These are phyloP conservation scores for Spathaspora hagerdaliae DNA, from an alignment of 805 yeast genomes.

Conservation along the genomic window DNA sequence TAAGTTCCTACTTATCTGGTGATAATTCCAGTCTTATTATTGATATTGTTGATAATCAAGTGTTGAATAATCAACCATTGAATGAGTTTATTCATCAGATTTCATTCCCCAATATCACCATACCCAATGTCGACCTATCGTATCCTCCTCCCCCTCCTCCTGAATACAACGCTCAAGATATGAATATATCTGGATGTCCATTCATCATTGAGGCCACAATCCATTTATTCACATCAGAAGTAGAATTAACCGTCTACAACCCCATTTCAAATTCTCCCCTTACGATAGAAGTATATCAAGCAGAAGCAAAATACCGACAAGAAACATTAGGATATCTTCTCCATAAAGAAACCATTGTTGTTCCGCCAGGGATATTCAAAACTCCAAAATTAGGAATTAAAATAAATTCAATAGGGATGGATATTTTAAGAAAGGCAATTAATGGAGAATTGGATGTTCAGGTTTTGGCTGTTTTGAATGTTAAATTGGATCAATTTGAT, in stretches of 20 bases:
- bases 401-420: slow-evolving; percentile 42
- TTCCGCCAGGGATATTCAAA: slow-evolving; percentile 51
- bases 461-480: slow-evolving; percentile 40
- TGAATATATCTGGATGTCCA: slow-evolving; percentile 16
- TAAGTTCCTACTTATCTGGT: slow-evolving; percentile 17
- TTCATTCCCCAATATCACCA: slow-evolving; percentile 16
- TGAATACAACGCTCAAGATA: slow-evolving; percentile 4
- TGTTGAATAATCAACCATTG: slow-evolving; percentile 11
- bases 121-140: slow-evolving; percentile 22
- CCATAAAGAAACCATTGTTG: slow-evolving; percentile 33
- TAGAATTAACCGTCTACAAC: slow-evolving; percentile 51
- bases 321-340: slow-evolving; percentile 43
- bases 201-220: slow-evolving; percentile 49
- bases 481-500: slow-evolving; percentile 36
- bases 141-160: slow-evolving; percentile 14
- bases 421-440: slow-evolving; percentile 45
- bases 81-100: slow-evolving; percentile 13
- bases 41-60: slow-evolving; percentile 21
- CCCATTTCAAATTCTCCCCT: slow-evolving; percentile 49
- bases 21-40: slow-evolving; percentile 14
- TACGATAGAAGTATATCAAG: slow-evolving; percentile 38
- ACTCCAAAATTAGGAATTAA: slow-evolving; percentile 50
- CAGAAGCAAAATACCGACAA: slow-evolving; percentile 47
- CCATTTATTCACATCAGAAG: slow-evolving; percentile 52
- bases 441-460: slow-evolving; percentile 48